Conservation (phyloP, 192 early-diverging fungal species). For the Coemansia sp. region DNA sequence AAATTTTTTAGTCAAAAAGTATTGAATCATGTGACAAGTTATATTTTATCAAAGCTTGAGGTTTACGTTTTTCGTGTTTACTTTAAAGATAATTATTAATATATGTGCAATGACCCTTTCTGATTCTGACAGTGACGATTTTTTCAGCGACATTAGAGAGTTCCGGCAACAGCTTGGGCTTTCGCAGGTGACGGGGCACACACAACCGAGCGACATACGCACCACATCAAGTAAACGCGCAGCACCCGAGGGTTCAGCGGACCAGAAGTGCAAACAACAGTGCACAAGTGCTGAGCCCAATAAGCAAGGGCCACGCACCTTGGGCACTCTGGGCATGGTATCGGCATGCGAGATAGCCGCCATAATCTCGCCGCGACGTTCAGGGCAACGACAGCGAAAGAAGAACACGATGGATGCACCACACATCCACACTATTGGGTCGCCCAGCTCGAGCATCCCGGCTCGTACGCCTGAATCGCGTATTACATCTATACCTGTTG, state of each 20-base stretch:
- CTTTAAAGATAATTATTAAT: not conserved
- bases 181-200: not conserved
- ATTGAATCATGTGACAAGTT: not conserved
- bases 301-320: not conserved
- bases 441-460: conserved; percentile 12
- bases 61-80: not conserved
- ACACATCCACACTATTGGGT: not conserved
- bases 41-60: not conserved
- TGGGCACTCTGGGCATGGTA: conserved; percentile 6
- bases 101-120: conserved; percentile 1
- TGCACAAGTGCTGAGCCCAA: not conserved
- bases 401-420: not conserved
- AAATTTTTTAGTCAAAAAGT: not conserved
- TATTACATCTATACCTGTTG: conserved; percentile 8
- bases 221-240: not conserved
- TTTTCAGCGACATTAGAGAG: conserved; percentile 38
- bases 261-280: not conserved
- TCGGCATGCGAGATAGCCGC: conserved; percentile 41
- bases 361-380: conserved; percentile 30
- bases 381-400: conserved; percentile 9
- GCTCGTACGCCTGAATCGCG: conserved; percentile 34
- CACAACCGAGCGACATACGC: not conserved
- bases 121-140: conserved; percentile 46
- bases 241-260: not conserved
- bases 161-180: conserved; percentile 37